Conservation (phyloP, 2,329 filamentous ascomycete genomes). For the Xenoacremonium recifei region DNA sequence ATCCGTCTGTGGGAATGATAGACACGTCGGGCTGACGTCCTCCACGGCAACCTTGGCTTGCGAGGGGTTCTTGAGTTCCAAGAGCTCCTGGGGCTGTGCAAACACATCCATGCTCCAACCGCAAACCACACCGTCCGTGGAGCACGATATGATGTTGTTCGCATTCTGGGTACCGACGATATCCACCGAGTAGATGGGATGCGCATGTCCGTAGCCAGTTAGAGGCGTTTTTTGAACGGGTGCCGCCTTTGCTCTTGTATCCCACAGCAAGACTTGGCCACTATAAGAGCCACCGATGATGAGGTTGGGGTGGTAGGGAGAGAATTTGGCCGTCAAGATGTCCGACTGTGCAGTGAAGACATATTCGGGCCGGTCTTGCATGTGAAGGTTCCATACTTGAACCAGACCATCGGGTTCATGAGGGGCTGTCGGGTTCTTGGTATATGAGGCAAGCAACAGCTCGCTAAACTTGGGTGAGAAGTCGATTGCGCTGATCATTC, state of each 20-base stretch:
- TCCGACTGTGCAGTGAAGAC: slow-evolving; percentile 96
- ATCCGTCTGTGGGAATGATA: slow-evolving; percentile 92
- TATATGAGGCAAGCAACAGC: slow-evolving; percentile 90
- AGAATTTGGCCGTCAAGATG: slow-evolving; percentile 93
- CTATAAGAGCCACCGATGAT: slow-evolving; percentile 96
- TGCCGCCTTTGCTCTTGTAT: slow-evolving; percentile 83
- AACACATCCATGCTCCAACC: slow-evolving; percentile 99
- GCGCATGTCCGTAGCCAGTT: slow-evolving; percentile 91
- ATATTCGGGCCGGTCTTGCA: slow-evolving; percentile 93
- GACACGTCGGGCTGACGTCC: slow-evolving; percentile 89
- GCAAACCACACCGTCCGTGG: slow-evolving; percentile 94
- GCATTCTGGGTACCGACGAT: slow-evolving; percentile 98
- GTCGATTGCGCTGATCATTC: slow-evolving; percentile 92
- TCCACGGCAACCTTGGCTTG: slow-evolving; percentile 77
- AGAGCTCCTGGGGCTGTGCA: slow-evolving; percentile 89
- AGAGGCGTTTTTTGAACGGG: slow-evolving; percentile 96
- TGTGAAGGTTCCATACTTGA: slow-evolving; percentile 95
- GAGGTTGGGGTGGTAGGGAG: slow-evolving; percentile 95
- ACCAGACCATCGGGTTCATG: slow-evolving; percentile 92
- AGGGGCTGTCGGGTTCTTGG: slow-evolving; percentile 92
- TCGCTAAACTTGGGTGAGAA: slow-evolving; percentile 96
- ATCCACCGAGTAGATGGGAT: slow-evolving; percentile 92
- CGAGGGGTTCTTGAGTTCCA: slow-evolving; percentile 81
- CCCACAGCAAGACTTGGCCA: slow-evolving; percentile 95
- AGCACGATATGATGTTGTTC: slow-evolving; percentile 97